Evolutionary conservation across 305 asterid species (phyloP).

Genomic region (Fraxinus greggii): DNA sequence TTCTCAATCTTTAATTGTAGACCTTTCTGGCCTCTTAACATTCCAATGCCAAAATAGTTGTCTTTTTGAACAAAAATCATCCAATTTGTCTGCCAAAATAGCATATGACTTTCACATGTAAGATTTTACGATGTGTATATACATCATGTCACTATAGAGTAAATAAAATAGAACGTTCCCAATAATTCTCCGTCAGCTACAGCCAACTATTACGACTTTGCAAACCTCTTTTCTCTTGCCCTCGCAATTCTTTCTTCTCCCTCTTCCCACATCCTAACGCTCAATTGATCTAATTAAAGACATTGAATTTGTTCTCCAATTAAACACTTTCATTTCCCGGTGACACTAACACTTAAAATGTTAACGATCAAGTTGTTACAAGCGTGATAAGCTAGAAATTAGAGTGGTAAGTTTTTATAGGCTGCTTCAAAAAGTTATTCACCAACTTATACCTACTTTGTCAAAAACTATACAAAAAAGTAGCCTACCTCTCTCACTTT

Average conservation of each 20-base stretch:
- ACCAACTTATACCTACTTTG: neutral
- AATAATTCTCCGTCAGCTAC: no score
- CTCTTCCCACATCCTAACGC: neutral
- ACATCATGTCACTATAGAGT: neutral
- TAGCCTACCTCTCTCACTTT: neutral
- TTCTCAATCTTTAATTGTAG: no score
- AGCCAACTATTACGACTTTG: no score
- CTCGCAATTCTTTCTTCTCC: neutral
- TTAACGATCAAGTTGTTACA: neutral
- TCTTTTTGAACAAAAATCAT: neutral
- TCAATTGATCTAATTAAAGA: neutral
- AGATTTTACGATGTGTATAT: no score
- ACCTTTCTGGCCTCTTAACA: no score
- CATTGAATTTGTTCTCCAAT: no score
- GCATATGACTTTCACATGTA: neutral
- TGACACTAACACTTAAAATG: neutral
- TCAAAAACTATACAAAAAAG: neutral
- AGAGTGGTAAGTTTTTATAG: neutral
- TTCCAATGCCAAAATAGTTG: neutral
- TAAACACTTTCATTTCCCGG: neutral
- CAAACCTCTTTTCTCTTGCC: no score
- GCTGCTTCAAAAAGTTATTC: neutral
- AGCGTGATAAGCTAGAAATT: neutral
- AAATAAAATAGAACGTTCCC: neutral
- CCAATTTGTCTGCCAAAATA: neutral